Conservation (phyloP, 305 asterid genomes). For the Plantago coronopus region DNA sequence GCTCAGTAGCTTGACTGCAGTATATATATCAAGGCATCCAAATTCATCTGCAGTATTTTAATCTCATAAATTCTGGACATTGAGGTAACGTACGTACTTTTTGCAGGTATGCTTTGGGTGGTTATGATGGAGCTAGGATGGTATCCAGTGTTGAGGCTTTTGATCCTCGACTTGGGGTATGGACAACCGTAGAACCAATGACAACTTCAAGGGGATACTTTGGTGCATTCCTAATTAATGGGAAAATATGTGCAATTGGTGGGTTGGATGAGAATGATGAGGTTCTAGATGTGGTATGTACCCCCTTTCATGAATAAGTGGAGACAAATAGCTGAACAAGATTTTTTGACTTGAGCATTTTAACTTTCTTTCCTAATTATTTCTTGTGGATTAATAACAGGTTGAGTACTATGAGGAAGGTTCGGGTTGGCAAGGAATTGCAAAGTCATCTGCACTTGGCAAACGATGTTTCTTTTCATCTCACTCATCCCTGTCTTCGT, state of each 20-base stretch:
- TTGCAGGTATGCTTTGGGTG: conserved; percentile 70
- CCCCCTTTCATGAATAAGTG: not conserved
- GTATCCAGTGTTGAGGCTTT: conserved; percentile 56
- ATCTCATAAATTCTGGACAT: not conserved
- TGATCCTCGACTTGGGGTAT: conserved; percentile 59
- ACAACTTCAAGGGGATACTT: conserved; percentile 39
- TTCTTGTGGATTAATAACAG: conserved; percentile 24
- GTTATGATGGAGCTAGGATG: conserved; percentile 50
- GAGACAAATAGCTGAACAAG: not conserved
- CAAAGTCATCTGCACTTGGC: conserved; percentile 39
- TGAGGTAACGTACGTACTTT: conserved; percentile 1
- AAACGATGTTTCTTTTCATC: conserved; percentile 53
- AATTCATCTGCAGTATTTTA: not conserved
- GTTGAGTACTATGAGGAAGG: conserved; percentile 50
- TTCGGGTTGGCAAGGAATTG: conserved; percentile 43
- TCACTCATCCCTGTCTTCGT: conserved; percentile 39
- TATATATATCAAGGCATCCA: not conserved
- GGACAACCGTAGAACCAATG: conserved; percentile 59
- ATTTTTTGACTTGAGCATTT: not conserved
- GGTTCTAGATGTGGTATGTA: conserved; percentile 45
- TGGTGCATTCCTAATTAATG: conserved; percentile 50
- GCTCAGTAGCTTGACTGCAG: not conserved
- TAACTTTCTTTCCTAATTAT: conserved; percentile 4
- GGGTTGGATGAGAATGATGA: conserved; percentile 33
- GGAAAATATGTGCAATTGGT: conserved; percentile 45